Conservation (phyloP, 805 yeast genomes). For the Dipodascus albidus region DNA sequence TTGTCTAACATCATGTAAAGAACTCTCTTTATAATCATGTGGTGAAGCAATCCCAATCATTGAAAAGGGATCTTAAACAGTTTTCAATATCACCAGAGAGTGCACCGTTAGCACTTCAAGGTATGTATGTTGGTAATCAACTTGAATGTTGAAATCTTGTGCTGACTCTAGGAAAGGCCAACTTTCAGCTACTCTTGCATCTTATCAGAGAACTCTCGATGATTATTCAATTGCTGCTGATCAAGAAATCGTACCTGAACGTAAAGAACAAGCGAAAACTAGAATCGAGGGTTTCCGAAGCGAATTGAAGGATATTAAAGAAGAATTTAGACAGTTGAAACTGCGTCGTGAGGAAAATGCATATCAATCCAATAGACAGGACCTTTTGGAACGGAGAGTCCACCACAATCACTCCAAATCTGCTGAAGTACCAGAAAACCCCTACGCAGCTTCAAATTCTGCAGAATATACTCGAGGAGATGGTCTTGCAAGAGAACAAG, state of each 20-base stretch:
- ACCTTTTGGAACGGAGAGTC: constrained; percentile 43
- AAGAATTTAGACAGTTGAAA: constrained; percentile 43
- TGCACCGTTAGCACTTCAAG: constrained; percentile 67
- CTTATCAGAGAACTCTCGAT: constrained; percentile 63
- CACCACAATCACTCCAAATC: constrained; percentile 15
- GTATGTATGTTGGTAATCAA: constrained; percentile 22
- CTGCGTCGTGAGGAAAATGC: constrained; percentile 41
- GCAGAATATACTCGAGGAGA: constrained; percentile 32
- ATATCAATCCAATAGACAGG: constrained; percentile 37
- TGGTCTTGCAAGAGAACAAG: constrained; percentile 60
- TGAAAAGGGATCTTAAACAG: constrained; percentile 54
- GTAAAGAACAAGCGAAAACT: constrained; percentile 44
- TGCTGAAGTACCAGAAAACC: constrained; percentile 22
- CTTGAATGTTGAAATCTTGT: neutral
- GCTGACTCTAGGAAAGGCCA: constrained; percentile 31
- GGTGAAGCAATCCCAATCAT: constrained; percentile 64
- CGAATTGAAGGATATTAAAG: constrained; percentile 32
- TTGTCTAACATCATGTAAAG: constrained; percentile 25
- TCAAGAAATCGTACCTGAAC: constrained; percentile 46
- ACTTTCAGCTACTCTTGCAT: constrained; percentile 67
- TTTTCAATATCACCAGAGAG: constrained; percentile 48
- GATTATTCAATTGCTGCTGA: constrained; percentile 49
- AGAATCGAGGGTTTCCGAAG: constrained; percentile 47
- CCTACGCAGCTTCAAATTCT: constrained; percentile 13
- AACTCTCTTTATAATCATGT: constrained; percentile 87